Percentiles rank a stretch among this genome's conserved stretches.
These are phyloP conservation scores for Penicillium freii DNA, from an alignment of 2,329 filamentous ascomycete genomes.

Conservation along the genomic window DNA sequence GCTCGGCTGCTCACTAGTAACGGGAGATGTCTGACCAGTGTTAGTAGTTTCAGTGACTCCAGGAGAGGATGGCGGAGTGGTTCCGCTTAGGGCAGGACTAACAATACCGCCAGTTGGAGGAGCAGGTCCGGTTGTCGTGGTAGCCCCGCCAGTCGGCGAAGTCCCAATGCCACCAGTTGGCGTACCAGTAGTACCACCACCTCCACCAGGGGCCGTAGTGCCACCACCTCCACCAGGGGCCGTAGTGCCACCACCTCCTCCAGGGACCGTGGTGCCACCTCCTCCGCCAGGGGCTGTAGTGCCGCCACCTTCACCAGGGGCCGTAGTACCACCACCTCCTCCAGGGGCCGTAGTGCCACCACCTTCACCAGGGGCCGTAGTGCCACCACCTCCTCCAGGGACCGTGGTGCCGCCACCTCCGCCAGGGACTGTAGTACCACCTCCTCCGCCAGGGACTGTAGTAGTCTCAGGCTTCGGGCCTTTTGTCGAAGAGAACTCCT, in stretches of 20 bases:
- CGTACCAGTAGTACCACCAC: neutral
- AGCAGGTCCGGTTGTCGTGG: neutral
- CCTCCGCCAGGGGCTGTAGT: neutral
- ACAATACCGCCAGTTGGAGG: neutral
- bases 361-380: neutral
- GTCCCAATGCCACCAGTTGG: neutral
- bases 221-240: neutral
- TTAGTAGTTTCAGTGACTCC: neutral
- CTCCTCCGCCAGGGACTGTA: neutral
- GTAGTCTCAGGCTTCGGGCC: neutral
- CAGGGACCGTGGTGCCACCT: neutral
- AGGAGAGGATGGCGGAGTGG: neutral
- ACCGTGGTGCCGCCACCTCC: neutral
- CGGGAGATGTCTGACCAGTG: neutral
- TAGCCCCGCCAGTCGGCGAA: neutral
- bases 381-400: neutral
- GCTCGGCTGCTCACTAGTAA: neutral
- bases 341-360: neutral
- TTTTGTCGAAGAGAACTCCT: neutral
- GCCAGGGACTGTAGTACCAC: neutral
- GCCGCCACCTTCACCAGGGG: neutral
- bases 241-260: neutral
- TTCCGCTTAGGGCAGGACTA: neutral
- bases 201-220: neutral
- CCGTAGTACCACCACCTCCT: neutral